These are phyloP conservation scores for Aspergillus nidulans DNA, from an alignment of 495 filamentous ascomycete genomes.

Conservation along the genomic window DNA sequence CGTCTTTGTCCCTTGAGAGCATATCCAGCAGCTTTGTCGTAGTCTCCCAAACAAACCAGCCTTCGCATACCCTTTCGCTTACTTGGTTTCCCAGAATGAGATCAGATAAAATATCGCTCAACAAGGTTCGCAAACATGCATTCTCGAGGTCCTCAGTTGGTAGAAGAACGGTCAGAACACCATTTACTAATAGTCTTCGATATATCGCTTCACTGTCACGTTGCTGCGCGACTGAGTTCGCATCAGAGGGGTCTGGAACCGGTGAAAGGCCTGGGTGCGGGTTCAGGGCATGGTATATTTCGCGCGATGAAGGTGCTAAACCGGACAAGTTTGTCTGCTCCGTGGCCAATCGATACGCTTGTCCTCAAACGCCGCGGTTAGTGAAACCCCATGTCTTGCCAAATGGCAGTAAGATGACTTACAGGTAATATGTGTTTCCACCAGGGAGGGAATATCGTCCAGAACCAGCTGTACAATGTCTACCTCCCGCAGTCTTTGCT, in stretches of 20 bases:
- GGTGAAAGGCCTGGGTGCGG: slow-evolving; percentile 78
- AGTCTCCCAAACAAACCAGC: slow-evolving; percentile 79
- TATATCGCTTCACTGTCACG: slow-evolving; percentile 72
- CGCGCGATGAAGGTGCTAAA: slow-evolving; percentile 40
- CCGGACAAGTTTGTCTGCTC: slow-evolving; percentile 45
- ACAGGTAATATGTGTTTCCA: slow-evolving; percentile 81
- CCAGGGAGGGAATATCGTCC: slow-evolving; percentile 80
- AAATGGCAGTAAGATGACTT: slow-evolving; percentile 9
- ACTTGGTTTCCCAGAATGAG: slow-evolving; percentile 76
- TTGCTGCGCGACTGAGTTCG: slow-evolving; percentile 53
- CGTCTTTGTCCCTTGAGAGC: slow-evolving; percentile 19
- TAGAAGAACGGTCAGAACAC: slow-evolving; percentile 72
- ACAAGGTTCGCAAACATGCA: slow-evolving; percentile 70
- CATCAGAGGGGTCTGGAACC: slow-evolving; percentile 53
- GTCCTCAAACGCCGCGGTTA: slow-evolving; percentile 4
- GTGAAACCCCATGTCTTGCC: not conserved
- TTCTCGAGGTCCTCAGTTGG: slow-evolving; percentile 92
- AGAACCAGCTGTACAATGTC: slow-evolving; percentile 79
- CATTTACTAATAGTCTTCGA: slow-evolving; percentile 75
- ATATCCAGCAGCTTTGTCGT: slow-evolving; percentile 59
- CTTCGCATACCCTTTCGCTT: slow-evolving; percentile 72
- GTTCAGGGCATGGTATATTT: slow-evolving; percentile 78
- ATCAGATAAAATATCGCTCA: slow-evolving; percentile 80
- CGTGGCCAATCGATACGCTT: slow-evolving; percentile 53
- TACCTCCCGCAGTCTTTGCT: slow-evolving; percentile 74